Base-by-base conservation (phyloP, 208 protist species). In the Crithidia sp. region DNA sequence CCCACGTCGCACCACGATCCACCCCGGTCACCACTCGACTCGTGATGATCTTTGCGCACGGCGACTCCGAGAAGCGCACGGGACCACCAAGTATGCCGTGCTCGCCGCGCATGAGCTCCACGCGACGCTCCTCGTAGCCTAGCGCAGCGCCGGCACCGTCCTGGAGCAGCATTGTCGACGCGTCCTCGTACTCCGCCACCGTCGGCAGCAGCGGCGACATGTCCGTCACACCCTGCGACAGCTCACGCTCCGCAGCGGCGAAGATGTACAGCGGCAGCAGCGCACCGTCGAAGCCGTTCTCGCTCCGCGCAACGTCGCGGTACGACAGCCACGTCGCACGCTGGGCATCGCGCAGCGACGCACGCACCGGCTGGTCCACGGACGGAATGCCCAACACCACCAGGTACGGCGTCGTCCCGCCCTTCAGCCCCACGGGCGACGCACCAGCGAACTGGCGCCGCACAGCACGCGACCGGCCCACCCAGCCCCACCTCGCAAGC, bases 211-310 rank as follows among this genome's bases (percentile, higher is more conserved):
- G 67, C 44, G 40, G 10, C 44, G 36, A 57, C 67, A 47, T 19
- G 36, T 49, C 12, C 55, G 56, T 53, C n/a, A 55, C 36, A 8
- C 45, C 43, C 7, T 37, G 55, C 43, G 43, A 12, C 59, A 43
- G 7, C 59, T 53, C 59, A 14, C 59, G 59, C 59, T 64, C 59
- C 59, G 59, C 59, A 16, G 59, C 59, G 8, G 59, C 59, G 17
- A 64, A 64, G 59, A 64, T 52, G 59, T 64, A 64, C 59, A 64
- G 59, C 59, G 59, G 59, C 59, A 64, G 59, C 59, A 64, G 59
- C 59, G 61, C 61, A 17, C 61, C 61, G 28, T n/a, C 4, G 47
- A 66, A 66, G 28, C 55, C 45, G 47, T 66, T 66, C 59, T 10
- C 59, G 43, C 41, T 52, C 41, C 59, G 59, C 43, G 41, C 59